Evolutionary conservation across 441 rosid genomes (phyloP).

Genomic region (Pelargonium fulgidum): DNA sequence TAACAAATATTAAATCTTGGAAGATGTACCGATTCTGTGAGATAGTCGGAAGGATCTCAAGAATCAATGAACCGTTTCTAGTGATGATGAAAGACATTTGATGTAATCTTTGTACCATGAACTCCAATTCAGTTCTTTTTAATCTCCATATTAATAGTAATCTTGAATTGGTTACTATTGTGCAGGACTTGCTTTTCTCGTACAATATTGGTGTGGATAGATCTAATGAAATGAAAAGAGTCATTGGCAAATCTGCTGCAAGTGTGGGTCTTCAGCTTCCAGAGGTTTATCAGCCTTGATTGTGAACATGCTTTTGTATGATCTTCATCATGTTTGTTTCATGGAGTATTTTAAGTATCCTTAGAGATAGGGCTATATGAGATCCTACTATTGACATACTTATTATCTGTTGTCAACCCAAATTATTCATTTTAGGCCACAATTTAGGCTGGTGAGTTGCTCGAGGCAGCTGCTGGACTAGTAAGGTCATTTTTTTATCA

Average conservation of each 20-base stretch:
- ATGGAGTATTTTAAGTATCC: neutral
- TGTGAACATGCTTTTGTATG: neutral
- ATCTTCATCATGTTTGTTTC: conserved; percentile 8
- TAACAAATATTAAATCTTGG: neutral
- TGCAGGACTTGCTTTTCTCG: conserved; percentile 79
- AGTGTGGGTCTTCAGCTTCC: conserved; percentile 93
- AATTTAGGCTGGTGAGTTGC: neutral
- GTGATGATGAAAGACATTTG: neutral
- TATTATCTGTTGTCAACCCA: neutral
- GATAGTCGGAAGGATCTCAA: neutral
- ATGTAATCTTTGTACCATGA: neutral
- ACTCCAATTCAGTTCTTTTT: neutral
- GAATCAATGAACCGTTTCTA: neutral
- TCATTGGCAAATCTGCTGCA: conserved; percentile 71
- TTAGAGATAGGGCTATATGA: neutral
- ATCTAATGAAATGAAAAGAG: conserved; percentile 68
- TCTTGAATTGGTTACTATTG: conserved; percentile 5
- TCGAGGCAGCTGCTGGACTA: neutral
- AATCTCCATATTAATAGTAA: neutral
- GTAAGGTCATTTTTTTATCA: neutral
- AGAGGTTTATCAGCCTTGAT: conserved; percentile 43
- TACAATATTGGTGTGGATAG: conserved; percentile 89
- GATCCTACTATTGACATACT: neutral
- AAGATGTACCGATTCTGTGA: neutral
- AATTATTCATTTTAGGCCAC: neutral